These are phyloP conservation scores for Tolypocladium paradoxum DNA, from an alignment of 2,329 filamentous ascomycete species.

Conservation along the genomic window DNA sequence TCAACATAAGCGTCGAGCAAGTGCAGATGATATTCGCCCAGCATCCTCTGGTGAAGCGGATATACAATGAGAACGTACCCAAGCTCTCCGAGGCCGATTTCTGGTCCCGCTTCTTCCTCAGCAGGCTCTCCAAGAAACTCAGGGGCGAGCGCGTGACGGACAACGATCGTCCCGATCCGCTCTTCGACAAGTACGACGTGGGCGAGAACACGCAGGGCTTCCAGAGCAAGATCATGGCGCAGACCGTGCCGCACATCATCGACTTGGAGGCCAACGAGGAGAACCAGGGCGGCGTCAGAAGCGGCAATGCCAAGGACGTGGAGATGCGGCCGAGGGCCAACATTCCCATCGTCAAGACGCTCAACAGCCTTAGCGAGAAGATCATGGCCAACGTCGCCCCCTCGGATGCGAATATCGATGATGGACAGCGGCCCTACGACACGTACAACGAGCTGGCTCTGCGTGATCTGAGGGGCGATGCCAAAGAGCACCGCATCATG, in stretches of 20 bases:
- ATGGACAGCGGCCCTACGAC: constrained; percentile 51
- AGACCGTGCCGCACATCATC: constrained; percentile 77
- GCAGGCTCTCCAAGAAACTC: constrained; percentile 79
- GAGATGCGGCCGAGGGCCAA: constrained; percentile 80
- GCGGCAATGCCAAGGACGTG: constrained; percentile 76
- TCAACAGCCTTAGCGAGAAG: constrained; percentile 88
- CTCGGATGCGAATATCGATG: constrained; percentile 57
- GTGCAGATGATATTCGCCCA: constrained; percentile 88
- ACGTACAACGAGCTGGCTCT: constrained; percentile 67
- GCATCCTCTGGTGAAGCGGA: constrained; percentile 78
- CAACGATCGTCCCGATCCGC: constrained; percentile 61
- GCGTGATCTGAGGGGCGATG: constrained; percentile 66
- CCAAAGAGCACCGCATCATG: constrained; percentile 65
- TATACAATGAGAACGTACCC: constrained; percentile 89
- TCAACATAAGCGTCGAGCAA: constrained; percentile 84
- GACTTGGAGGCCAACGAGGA: constrained; percentile 91
- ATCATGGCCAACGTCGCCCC: constrained; percentile 82
- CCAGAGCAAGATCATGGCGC: constrained; percentile 42
- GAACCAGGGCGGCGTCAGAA: constrained; percentile 72
- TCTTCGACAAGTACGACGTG: constrained; percentile 80
- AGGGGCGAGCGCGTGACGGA: constrained; percentile 81
- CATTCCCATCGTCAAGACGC: constrained; percentile 75
- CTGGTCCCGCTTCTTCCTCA: constrained; percentile 91
- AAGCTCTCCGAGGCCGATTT: constrained; percentile 71
- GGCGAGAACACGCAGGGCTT: constrained; percentile 51